Evolutionary conservation across 2,329 filamentous ascomycete genomes (phyloP).

Genomic region (Rachicladosporium sp.): DNA sequence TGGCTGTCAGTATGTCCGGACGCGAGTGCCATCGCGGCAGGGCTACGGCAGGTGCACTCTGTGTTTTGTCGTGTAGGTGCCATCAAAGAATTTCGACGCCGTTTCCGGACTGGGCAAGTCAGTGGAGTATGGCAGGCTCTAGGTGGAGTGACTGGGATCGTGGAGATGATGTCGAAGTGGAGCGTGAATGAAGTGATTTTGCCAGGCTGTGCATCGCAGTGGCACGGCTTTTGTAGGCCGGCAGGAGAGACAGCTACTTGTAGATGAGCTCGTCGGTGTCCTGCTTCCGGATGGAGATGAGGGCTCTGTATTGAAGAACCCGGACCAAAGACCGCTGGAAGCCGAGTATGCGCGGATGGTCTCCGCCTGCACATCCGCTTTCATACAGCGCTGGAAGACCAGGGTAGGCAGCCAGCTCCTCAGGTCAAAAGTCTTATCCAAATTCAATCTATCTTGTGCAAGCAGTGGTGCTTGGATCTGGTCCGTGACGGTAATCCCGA

Average conservation of each 20-base stretch:
- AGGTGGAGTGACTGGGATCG: constrained; percentile 10
- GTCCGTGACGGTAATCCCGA: not conserved
- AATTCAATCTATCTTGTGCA: constrained; percentile 3
- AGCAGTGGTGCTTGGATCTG: constrained; percentile 3
- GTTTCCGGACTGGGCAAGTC: constrained; percentile 6
- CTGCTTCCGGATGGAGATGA: constrained; percentile 1
- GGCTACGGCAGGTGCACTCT: constrained; percentile 8
- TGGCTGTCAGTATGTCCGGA: constrained; percentile 11
- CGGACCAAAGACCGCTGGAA: constrained; percentile 10
- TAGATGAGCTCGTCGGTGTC: constrained; percentile 9
- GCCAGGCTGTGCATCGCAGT: constrained; percentile 5
- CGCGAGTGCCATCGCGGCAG: constrained; percentile 6
- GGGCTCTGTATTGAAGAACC: constrained; percentile 1
- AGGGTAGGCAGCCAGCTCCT: constrained; percentile 1
- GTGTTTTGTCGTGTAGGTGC: constrained; percentile 6
- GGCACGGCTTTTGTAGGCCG: constrained; percentile 2
- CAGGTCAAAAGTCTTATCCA: constrained; percentile 1
- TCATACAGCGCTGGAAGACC: constrained; percentile 3
- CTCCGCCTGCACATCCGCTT: constrained; percentile 10
- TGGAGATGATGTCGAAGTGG: constrained; percentile 8
- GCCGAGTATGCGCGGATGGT: constrained; percentile 6
- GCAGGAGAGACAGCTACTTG: constrained; percentile 5
- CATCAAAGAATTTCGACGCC: constrained; percentile 8
- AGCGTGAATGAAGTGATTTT: constrained; percentile 14
- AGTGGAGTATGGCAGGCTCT: constrained; percentile 9